Conservation (phyloP, 2,329 filamentous ascomycete species). For the Teratosphaeria epicoccoides region DNA sequence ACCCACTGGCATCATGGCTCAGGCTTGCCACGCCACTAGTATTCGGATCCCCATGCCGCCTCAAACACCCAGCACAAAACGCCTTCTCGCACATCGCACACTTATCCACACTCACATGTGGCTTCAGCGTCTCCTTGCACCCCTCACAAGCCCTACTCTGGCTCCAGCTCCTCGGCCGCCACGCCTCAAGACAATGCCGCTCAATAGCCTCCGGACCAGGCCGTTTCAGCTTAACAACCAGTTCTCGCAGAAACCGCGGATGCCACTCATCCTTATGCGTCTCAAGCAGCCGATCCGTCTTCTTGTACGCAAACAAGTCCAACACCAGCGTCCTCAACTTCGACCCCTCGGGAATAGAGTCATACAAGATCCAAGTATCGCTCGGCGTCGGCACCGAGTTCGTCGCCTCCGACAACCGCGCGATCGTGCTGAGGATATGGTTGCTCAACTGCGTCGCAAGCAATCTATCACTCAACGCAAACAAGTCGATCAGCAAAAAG, state of each 20-base stretch:
- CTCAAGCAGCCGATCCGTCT: slow-evolving; percentile 39
- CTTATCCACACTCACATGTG: slow-evolving; percentile 26
- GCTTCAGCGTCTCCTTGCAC: slow-evolving; percentile 31
- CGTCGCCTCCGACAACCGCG: slow-evolving; percentile 36
- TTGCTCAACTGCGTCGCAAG: slow-evolving; percentile 37
- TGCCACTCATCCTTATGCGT: slow-evolving; percentile 40
- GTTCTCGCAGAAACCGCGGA: slow-evolving; percentile 36
- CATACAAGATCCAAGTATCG: slow-evolving; percentile 40
- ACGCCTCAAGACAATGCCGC: slow-evolving; percentile 33
- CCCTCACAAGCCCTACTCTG: slow-evolving; percentile 28
- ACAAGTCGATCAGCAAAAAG: slow-evolving; percentile 40
- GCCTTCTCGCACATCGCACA: slow-evolving; percentile 33
- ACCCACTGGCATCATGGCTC: slow-evolving; percentile 25
- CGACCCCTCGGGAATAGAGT: slow-evolving; percentile 29
- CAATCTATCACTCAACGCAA: slow-evolving; percentile 37
- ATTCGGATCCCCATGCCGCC: slow-evolving; percentile 17
- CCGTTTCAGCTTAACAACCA: slow-evolving; percentile 37
- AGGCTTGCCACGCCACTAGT: slow-evolving; percentile 12
- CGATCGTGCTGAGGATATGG: slow-evolving; percentile 33
- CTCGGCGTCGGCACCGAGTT: slow-evolving; percentile 40
- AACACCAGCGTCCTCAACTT: slow-evolving; percentile 34
- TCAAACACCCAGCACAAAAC: slow-evolving; percentile 33
- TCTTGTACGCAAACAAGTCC: slow-evolving; percentile 44
- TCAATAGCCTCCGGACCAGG: slow-evolving; percentile 33
- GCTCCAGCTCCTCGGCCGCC: slow-evolving; percentile 27